phyloP scores from a whole-genome alignment of 2,329 filamentous ascomycete species.

The Neobulgaria alba region DNA sequence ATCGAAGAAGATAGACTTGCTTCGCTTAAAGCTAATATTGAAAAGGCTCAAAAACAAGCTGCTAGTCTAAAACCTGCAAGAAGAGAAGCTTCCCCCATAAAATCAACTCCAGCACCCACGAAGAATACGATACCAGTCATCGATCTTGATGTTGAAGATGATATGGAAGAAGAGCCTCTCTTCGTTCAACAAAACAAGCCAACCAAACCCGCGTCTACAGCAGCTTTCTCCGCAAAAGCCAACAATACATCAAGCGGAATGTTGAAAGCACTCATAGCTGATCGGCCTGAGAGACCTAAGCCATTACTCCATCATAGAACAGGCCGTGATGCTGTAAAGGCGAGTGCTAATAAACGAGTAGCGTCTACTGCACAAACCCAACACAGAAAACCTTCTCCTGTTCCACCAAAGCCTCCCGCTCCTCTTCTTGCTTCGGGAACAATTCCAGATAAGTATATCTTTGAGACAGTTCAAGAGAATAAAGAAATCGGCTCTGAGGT shows the following conservation, averaged over 20 bases:
- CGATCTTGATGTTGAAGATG: neutral
- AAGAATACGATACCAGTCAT: neutral
- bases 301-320: neutral
- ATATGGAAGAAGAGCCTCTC: neutral
- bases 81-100: neutral
- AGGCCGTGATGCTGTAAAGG: neutral
- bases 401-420: too few species aligned
- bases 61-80: neutral
- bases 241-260: neutral
- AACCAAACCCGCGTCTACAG: neutral
- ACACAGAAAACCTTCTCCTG: too few species aligned
- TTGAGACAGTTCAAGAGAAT: too few species aligned
- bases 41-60: neutral
- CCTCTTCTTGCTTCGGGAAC: too few species aligned
- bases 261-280: neutral
- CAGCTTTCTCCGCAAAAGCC: neutral
- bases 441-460: too few species aligned
- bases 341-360: neutral
- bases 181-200: neutral
- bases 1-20: neutral
- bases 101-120: neutral
- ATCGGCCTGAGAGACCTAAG: too few species aligned
- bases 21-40: neutral
- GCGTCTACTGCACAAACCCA: too few species aligned
- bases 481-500: too few species aligned